Conservation (phyloP, 345 rosid genomes). For the Brassica carinata region DNA sequence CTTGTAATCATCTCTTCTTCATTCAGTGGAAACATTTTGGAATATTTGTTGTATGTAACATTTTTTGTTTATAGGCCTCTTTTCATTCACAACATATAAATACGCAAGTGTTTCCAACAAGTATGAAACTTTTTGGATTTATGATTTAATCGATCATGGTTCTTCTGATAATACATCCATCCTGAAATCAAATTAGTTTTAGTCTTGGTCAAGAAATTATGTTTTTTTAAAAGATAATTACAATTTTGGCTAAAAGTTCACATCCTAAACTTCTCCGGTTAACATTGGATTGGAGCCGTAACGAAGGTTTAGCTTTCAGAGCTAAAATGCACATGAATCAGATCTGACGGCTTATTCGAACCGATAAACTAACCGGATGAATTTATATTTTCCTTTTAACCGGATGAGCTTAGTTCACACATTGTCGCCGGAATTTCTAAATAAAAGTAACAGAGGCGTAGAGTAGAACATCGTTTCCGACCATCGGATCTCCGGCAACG, state of each 20-base stretch:
- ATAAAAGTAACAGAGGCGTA: not conserved
- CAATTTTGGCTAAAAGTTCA: too few species aligned
- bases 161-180: too few species aligned
- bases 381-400: not conserved
- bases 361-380: not conserved
- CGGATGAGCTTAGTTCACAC: not conserved
- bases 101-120: slow-evolving; percentile 23
- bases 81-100: not conserved
- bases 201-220: too few species aligned
- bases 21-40: slow-evolving; percentile 11
- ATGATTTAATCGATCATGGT: too few species aligned
- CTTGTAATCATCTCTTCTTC: slow-evolving; percentile 6
- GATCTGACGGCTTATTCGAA: not conserved
- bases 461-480: not conserved
- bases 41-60: slow-evolving; percentile 39
- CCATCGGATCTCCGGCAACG: not conserved
- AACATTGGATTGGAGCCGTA: too few species aligned
- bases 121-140: slow-evolving; percentile 6
- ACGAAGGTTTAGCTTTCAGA: too few species aligned
- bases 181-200: not conserved
- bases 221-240: not conserved
- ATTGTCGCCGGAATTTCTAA: not conserved
- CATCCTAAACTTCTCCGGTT: too few species aligned
- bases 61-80: slow-evolving; percentile 23
- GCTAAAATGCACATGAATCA: not conserved